phyloP scores from a whole-genome alignment of 495 filamentous ascomycete species.

The Evernia prunastri region DNA sequence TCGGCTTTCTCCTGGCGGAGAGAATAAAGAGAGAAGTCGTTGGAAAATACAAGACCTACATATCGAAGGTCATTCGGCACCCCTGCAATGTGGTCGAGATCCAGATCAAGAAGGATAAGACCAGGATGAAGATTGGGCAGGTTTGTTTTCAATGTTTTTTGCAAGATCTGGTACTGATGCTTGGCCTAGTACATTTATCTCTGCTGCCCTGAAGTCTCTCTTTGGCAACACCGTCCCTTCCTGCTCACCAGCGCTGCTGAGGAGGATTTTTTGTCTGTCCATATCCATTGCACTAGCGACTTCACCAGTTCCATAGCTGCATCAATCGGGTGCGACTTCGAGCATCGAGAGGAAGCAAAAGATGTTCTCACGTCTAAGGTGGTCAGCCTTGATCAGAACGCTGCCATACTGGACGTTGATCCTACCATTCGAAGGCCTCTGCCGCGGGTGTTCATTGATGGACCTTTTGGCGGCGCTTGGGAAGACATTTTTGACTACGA shows the following conservation, averaged over 20 bases:
- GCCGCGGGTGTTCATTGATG: slow-evolving; percentile 70
- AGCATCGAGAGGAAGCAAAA: slow-evolving; percentile 36
- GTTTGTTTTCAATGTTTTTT: slow-evolving; percentile 24
- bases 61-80: slow-evolving; percentile 78
- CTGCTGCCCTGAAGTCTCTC: slow-evolving; percentile 70
- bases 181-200: slow-evolving; percentile 60
- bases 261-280: slow-evolving; percentile 76
- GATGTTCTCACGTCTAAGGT: slow-evolving; percentile 36
- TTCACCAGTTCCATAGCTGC: slow-evolving; percentile 60
- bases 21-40: slow-evolving; percentile 62
- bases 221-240: slow-evolving; percentile 78
- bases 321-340: slow-evolving; percentile 63
- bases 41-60: slow-evolving; percentile 67
- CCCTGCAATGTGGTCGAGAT: slow-evolving; percentile 78
- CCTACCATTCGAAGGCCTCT: slow-evolving; percentile 63
- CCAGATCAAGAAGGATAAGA: slow-evolving; percentile 77
- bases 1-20: slow-evolving; percentile 65
- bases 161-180: background rate
- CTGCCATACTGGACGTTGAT: slow-evolving; percentile 49
- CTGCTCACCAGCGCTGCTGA: slow-evolving; percentile 73
- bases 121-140: slow-evolving; percentile 69
- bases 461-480: slow-evolving; percentile 71
- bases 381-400: slow-evolving; percentile 56
- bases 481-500: slow-evolving; percentile 75
- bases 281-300: slow-evolving; percentile 65